Evolutionary conservation across 1,284 basidiomycete genomes (phyloP), one percentile per base, ranked within the genome.

Genomic region (Phellopilus nigrolimitatus): DNA sequence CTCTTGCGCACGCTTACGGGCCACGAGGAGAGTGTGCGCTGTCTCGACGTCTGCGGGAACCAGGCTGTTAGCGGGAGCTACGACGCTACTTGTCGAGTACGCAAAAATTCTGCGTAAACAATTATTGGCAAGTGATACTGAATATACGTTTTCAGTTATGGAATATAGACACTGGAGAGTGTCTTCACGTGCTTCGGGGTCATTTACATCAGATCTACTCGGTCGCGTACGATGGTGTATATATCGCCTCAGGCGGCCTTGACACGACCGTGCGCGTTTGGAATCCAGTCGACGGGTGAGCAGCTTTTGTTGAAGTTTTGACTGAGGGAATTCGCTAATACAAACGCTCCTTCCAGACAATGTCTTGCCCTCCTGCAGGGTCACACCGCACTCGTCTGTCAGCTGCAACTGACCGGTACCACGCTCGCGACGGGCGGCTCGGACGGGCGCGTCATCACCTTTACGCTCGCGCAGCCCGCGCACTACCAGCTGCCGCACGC

Each of bases 171-270:
- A 91, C 87, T 0, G 91, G 91, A 9, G 79, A 84, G 62, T 97
- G 94, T 65, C 59, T 95, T 34, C 88, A 91, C 54, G 79, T 91
- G 19, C 80, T 98, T 33, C 65, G 77, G n/a, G 95, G 95, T 0
- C 95, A 99, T 66, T 82, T 84, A 56, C 86, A 91, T 63, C 90
- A 95, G 68, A 90, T 99, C 34, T 98, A 98, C 64, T 84, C 88
- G 0, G 87, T 98, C 19, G 92, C 93, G 0, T 97, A 94, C 59
- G 93, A 97, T 63, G 95, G 95, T 1, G 70, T 81, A 21, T 74
- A 82, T 24, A 79, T 97, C 30, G 92, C 88, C 0, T 91, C 91
- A 4, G 95, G 95, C 2, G 90, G 88, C 37, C 71, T 97, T 60
- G 93, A 97, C 62, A 94, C 91, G 13, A 94, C 89, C 0, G 91